These are phyloP conservation scores for Yamagishiella unicocca DNA, from an alignment of 139 green algal genomes.

Conservation along the genomic window DNA sequence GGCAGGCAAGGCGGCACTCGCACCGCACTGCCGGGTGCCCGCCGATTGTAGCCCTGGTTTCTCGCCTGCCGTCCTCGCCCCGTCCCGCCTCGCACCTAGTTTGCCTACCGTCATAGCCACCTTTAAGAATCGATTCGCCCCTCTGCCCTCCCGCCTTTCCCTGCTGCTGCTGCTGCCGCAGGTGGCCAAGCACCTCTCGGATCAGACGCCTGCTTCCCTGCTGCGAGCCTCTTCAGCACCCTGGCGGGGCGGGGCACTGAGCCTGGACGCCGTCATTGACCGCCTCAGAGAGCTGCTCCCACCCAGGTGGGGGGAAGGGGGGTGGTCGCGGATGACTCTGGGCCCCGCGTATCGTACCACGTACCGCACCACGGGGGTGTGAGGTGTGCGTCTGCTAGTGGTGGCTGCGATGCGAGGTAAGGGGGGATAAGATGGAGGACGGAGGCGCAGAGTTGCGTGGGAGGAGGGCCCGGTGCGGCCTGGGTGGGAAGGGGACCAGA, in stretches of 20 bases:
- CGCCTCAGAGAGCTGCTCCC: conserved; percentile 82
- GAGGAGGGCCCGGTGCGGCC: background rate
- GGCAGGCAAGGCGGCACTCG: too few relatives aligned
- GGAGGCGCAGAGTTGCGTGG: background rate
- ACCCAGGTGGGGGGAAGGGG: conserved; percentile 45
- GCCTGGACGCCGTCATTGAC: conserved; percentile 77
- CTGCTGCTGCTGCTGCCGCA: background rate
- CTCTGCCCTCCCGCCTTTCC: background rate
- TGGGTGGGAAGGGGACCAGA: background rate
- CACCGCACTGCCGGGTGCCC: too few relatives aligned
- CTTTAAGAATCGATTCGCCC: too few relatives aligned
- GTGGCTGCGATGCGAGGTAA: too few relatives aligned
- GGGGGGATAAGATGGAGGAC: background rate
- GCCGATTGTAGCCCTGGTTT: too few relatives aligned
- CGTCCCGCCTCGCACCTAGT: too few relatives aligned
- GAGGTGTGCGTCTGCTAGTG: too few relatives aligned
- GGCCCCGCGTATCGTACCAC: too few relatives aligned
- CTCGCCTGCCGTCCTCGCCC: too few relatives aligned
- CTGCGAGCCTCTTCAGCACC: conserved; percentile 68
- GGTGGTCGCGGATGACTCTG: background rate
- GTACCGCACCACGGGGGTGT: too few relatives aligned
- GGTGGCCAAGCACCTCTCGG: conserved; percentile 63
- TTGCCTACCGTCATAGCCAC: too few relatives aligned
- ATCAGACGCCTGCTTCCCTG: conserved; percentile 76
- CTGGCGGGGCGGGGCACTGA: conserved; percentile 85